phyloP scores from a whole-genome alignment of 495 filamentous ascomycete species.

The Chaetomidium leptoderma region DNA sequence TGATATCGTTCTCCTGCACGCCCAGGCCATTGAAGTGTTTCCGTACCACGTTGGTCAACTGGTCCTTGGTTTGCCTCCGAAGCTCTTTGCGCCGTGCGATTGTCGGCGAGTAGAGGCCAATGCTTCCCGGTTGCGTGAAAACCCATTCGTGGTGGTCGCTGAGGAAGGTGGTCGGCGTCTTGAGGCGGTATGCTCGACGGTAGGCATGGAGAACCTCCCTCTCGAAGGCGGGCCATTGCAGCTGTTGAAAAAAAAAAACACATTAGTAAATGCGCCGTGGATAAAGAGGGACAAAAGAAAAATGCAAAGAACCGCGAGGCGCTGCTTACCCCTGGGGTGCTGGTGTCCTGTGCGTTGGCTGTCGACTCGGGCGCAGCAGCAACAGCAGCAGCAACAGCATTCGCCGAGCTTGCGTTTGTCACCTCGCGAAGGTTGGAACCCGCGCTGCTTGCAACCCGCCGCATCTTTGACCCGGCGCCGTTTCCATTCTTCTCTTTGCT shows the following conservation, averaged over 20 bases:
- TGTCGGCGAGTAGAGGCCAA: conserved; percentile 69
- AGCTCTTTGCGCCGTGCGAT: conserved; percentile 60
- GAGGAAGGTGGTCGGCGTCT: conserved; percentile 64
- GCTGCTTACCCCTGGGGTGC: conserved; percentile 30
- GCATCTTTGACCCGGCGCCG: conserved; percentile 37
- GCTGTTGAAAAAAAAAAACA: conserved; percentile 41
- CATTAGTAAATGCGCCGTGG: conserved; percentile 19
- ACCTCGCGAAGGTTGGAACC: conserved; percentile 43
- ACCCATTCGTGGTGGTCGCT: conserved; percentile 67
- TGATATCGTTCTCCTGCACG: conserved; percentile 80
- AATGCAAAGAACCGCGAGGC: background rate
- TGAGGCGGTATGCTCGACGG: conserved; percentile 69
- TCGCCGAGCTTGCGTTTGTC: conserved; percentile 30
- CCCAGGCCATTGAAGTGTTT: conserved; percentile 88
- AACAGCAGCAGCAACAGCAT: conserved; percentile 25
- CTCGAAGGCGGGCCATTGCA: conserved; percentile 72
- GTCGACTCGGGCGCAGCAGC: conserved; percentile 20
- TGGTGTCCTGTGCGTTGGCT: conserved; percentile 21
- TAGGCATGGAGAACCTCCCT: conserved; percentile 72
- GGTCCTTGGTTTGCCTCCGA: conserved; percentile 66
- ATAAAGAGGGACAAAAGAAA: background rate
- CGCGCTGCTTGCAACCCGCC: conserved; percentile 43
- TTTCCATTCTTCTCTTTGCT: conserved; percentile 43
- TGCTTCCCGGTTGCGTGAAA: conserved; percentile 59
- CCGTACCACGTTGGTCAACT: conserved; percentile 74